phyloP scores from a whole-genome alignment of 2,329 filamentous ascomycete genomes.

The Beauveria rudraprayagi region DNA sequence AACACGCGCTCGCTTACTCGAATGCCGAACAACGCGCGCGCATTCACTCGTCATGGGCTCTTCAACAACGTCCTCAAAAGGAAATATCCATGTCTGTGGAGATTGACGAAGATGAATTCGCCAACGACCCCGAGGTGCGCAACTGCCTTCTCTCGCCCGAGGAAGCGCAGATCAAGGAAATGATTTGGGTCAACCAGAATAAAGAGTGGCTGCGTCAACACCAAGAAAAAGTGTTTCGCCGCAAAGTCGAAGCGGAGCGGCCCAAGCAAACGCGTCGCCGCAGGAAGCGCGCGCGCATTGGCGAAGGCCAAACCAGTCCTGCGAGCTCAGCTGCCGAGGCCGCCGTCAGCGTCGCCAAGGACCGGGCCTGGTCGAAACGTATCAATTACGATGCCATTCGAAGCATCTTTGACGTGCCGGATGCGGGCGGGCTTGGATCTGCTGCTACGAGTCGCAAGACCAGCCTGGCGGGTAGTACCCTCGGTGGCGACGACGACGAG shows the following conservation, averaged over 20 bases:
- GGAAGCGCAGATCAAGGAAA: slow-evolving; percentile 77
- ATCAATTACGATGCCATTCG: slow-evolving; percentile 64
- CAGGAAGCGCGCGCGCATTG: slow-evolving; percentile 48
- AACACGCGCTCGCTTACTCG: slow-evolving; percentile 50
- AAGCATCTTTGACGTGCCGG: slow-evolving; percentile 45
- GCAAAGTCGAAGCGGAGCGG: slow-evolving; percentile 52
- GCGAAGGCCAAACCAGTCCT: slow-evolving; percentile 56
- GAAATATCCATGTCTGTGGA: slow-evolving; percentile 52
- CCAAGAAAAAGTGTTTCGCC: slow-evolving; percentile 73
- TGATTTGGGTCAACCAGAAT: slow-evolving; percentile 91
- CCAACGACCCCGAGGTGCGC: slow-evolving; percentile 77
- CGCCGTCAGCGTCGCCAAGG: slow-evolving; percentile 58
- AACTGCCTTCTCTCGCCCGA: slow-evolving; percentile 67
- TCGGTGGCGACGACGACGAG: slow-evolving; percentile 27
- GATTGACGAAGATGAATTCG: slow-evolving; percentile 75
- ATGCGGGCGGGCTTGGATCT: slow-evolving; percentile 39
- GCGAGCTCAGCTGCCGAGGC: slow-evolving; percentile 63
- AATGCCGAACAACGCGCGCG: slow-evolving; percentile 47
- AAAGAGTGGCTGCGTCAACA: slow-evolving; percentile 85
- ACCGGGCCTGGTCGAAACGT: slow-evolving; percentile 61
- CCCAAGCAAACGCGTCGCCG: slow-evolving; percentile 51
- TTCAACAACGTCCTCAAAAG: slow-evolving; percentile 38
- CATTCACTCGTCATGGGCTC: slow-evolving; percentile 44
- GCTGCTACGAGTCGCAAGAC: slow-evolving; percentile 40
- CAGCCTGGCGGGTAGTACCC: slow-evolving; percentile 28